Evolutionary conservation across 768 basidiomycete species (phyloP), one percentile per base, ranked within the genome.

Genomic region (Heimioporus sp.): DNA sequence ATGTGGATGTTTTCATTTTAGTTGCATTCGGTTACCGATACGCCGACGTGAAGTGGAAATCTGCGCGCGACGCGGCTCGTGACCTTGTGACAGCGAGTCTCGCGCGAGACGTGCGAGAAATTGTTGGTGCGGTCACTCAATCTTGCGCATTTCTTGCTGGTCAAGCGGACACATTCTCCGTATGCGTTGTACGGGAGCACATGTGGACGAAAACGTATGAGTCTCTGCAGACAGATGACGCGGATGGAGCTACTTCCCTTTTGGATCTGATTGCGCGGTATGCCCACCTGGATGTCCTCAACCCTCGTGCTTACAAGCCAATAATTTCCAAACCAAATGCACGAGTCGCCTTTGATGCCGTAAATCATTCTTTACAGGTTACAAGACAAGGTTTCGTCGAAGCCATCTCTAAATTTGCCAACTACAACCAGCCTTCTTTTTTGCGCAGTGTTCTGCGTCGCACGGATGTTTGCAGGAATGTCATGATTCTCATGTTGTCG

Each of bases 401-500:
- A 32, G 73, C 78, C 16, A 70, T 94, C 46, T 82, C 83, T 11
- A 77, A 78, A 31, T 85, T 86, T 61, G 79, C 85, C 16, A 82
- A 91, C 62, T 79, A 77, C 57, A 83, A 76, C 57, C 71, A 76
- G 31, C 77, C 81, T 9, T 60, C 71, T n/a, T 66, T 75, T 37
- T 71, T 83, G 16, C 70, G 81, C 43, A 70, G 79, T 7, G 66
- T 95, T 31, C 74, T 95, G 43, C 67, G 70, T 42, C 73, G 69
- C 8, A 75, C 80, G 2, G 81, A 76, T 12, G 77, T 87, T 24
- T 82, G 81, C 5, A 76, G 80, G 58, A 72, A 83, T 42, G 68
- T 87, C 40, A 80, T 86, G 52, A 66, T 76, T 34, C 76, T 96
- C 34, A 80, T 96, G 65, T 72, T 98, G 31, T 98, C 93, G 17